Evolutionary conservation across 805 yeast genomes (phyloP), one percentile per base, ranked within the genome.

Genomic region (Lipomyces sp.): DNA sequence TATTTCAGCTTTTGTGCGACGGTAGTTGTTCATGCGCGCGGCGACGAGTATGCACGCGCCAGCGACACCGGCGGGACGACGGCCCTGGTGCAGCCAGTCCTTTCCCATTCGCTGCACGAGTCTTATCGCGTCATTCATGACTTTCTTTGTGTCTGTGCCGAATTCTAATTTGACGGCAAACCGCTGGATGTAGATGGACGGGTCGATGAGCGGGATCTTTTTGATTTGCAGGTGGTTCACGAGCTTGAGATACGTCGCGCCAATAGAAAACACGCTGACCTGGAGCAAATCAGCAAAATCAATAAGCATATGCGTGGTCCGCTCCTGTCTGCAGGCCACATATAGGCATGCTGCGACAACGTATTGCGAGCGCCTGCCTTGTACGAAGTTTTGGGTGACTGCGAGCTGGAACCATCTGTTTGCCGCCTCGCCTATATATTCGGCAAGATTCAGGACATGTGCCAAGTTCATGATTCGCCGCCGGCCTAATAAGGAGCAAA

Each of bases 11-110:
- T 91, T 96, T 2, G 95, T 83, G 63, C 98, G 76, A 64, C 96
- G 77, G 65, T 86, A 83, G 64, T 90, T 90, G 69, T 93, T 93
- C 98, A 93, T 95, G 68, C 98, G 78, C 1, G 97, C 93, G 0
- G 99, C 98, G 44, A 93, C 70, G 39, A 95, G 66, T 1, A 93
- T 74, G 68, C 97, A 89, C 0, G 98, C 98, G 21, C 98, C 99
- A 0, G 98, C 98, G 47, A 93, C 81, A 62, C 99, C 98, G 0
- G 98, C 98, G 0, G 99, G 98, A 56, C 98, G 76, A 65, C 99
- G 78, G 23, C 99, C 99, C 69, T 88, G 95, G 65, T 83, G 86
- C 60, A 93, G 85, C 97, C 98, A 93, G 64, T 93, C 98, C 38
- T 81, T 79, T 13, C 90, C 76, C 99, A 93, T 93, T 59, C 96